These are phyloP conservation scores for Penicillium sp. DNA, from an alignment of 2,329 filamentous ascomycete genomes.

Conservation along the genomic window DNA sequence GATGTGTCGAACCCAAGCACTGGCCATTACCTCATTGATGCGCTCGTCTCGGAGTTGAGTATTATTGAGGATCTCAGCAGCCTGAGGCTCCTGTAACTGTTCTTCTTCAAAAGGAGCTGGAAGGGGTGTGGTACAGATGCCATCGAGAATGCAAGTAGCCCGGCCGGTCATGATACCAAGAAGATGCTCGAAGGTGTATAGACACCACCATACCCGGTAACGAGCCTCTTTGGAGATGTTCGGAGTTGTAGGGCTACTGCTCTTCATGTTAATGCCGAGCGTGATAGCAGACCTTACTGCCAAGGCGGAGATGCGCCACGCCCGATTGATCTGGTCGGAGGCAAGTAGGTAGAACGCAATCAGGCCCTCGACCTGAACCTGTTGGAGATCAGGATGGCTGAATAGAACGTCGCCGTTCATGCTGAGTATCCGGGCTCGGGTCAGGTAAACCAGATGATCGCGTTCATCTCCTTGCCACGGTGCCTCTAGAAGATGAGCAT, in stretches of 20 bases:
- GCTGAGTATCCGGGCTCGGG: slow-evolving; percentile 46
- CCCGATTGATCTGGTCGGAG: slow-evolving; percentile 49
- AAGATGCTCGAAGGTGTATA: slow-evolving; percentile 48
- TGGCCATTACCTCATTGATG: slow-evolving; percentile 35
- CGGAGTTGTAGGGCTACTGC: slow-evolving; percentile 39
- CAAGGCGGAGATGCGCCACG: slow-evolving; percentile 47
- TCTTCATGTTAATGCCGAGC: slow-evolving; percentile 50
- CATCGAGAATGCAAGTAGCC: slow-evolving; percentile 45
- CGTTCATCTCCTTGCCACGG: slow-evolving; percentile 45
- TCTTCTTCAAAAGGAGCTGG: slow-evolving; percentile 47
- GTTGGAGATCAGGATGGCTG: slow-evolving; percentile 48
- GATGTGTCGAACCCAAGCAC: slow-evolving; percentile 34
- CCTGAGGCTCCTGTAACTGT: slow-evolving; percentile 36
- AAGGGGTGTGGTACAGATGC: slow-evolving; percentile 47
- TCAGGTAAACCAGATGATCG: slow-evolving; percentile 49
- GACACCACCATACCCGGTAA: slow-evolving; percentile 51
- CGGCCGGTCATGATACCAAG: slow-evolving; percentile 51
- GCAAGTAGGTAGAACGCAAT: slow-evolving; percentile 48
- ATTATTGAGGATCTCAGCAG: slow-evolving; percentile 37
- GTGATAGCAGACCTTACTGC: slow-evolving; percentile 47
- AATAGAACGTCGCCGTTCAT: slow-evolving; percentile 47
- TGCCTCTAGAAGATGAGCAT: slow-evolving; percentile 46
- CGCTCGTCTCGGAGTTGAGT: slow-evolving; percentile 33
- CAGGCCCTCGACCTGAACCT: slow-evolving; percentile 48
- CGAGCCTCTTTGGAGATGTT: slow-evolving; percentile 47